These are phyloP conservation scores for Amanita rubescens DNA, from an alignment of 768 basidiomycete species.

Conservation along the genomic window DNA sequence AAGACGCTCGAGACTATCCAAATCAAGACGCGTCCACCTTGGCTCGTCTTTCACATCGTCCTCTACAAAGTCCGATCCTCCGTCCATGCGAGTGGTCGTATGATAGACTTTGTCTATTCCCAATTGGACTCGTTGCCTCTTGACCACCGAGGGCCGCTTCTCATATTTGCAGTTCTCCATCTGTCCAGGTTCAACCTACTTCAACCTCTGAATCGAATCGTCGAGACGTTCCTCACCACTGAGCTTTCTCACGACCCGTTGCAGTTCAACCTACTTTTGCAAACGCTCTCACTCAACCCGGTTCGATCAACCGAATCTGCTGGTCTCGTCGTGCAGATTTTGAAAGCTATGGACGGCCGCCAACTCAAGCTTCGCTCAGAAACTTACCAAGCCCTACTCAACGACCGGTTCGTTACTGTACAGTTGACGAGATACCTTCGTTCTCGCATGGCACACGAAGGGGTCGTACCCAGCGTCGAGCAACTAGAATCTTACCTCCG, in stretches of 20 bases:
- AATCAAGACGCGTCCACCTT: slow-evolving; percentile 32
- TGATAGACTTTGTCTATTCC: slow-evolving; percentile 35
- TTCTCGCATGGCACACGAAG: slow-evolving; percentile 32
- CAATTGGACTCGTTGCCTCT: slow-evolving; percentile 27
- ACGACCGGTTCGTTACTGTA: slow-evolving; percentile 42
- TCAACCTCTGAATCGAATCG: slow-evolving; percentile 35
- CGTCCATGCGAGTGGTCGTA: slow-evolving; percentile 34
- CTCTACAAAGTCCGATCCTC: slow-evolving; percentile 38
- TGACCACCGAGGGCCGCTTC: slow-evolving; percentile 31
- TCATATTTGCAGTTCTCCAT: slow-evolving; percentile 39
- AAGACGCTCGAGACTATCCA: not conserved
- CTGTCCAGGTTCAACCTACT: slow-evolving; percentile 45
- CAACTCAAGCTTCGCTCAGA: slow-evolving; percentile 30
- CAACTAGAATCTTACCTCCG: slow-evolving; percentile 45
- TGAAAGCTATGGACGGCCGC: slow-evolving; percentile 41
- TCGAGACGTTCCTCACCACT: slow-evolving; percentile 33
- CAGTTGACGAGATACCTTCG: slow-evolving; percentile 43
- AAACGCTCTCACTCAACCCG: slow-evolving; percentile 37
- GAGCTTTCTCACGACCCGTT: slow-evolving; percentile 20
- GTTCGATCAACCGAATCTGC: slow-evolving; percentile 32
- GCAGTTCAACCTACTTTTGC: slow-evolving; percentile 48
- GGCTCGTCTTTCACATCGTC: slow-evolving; percentile 48
- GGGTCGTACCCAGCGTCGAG: slow-evolving; percentile 28
- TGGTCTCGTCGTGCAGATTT: slow-evolving; percentile 30
- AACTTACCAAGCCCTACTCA: slow-evolving; percentile 39